Base-by-base conservation (phyloP, 148 eudicot species). In the Pharnaceum exiguum region DNA sequence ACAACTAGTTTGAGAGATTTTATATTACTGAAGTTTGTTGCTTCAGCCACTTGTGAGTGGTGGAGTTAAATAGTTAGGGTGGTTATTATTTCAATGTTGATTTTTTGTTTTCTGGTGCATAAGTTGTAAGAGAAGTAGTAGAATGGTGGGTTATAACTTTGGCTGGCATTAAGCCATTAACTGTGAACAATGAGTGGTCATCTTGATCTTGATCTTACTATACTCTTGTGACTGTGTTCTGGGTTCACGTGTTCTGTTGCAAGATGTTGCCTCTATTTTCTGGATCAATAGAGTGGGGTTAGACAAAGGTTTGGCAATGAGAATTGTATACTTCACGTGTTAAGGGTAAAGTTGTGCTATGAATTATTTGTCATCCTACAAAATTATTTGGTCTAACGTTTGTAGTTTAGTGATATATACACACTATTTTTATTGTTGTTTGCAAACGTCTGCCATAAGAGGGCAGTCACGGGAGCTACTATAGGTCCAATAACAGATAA, bases 171-270 rank as follows among this genome's bases (percentile, higher is more conserved):
- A n/a, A 44, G 12, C 15, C 31, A 15, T 51, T 7, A 54, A 32
- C 29, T 40, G 30, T 43, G 37, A 42, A 52, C 21, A 55, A 0
- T 24, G 51, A 32, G 52, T 45, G 47, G 61, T 32, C 5, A 26
- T 24, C 9, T n/a, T n/a, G n/a, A n/a, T n/a, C n/a, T n/a, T n/a
- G n/a, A n/a, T n/a, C n/a, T n/a, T 64, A 65, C 61, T 45, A 46
- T 55, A 42, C 44, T 57, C 71, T 57, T 57, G 71, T 48, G 71
- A 66, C 18, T 63, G 46, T 55, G 33, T n/a, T n/a, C n/a, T 42
- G 36, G 25, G 63, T 50, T 67, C 71, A 67, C 71, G 49, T 59
- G 71, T n/a, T 58, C 46, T 51, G 46, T 66, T 66, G 51, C 25
- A 56, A n/a, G 55, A 37, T 43, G 37, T 11, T 44, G 54, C 51